A percentile compares a stretch with the other conserved stretches of the same genome.
These are phyloP conservation scores for Chaetomium olivaceum DNA, from an alignment of 2,329 filamentous ascomycete species.

Conservation along the genomic window DNA sequence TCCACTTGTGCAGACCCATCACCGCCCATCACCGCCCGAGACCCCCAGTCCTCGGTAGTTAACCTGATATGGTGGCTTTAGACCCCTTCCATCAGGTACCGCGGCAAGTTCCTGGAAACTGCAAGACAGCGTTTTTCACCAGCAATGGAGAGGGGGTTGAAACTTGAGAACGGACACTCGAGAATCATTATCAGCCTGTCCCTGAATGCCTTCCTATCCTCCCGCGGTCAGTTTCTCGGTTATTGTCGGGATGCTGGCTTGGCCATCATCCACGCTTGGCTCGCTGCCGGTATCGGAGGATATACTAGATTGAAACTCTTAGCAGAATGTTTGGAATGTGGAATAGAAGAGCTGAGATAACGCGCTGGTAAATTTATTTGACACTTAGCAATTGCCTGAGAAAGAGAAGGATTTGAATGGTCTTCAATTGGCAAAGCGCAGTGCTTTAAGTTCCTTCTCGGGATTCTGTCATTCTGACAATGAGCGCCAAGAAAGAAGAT, in stretches of 20 bases:
- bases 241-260: background rate
- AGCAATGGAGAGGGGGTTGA: background rate
- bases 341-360: background rate
- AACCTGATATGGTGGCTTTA: background rate
- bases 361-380: background rate
- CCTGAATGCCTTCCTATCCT: background rate
- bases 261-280: background rate
- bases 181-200: background rate
- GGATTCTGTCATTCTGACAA: background rate
- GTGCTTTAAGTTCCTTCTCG: background rate
- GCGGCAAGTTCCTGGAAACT: no score
- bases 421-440: background rate
- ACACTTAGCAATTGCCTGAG: background rate
- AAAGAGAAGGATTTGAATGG: background rate
- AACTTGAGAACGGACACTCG: background rate
- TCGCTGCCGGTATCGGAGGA: background rate
- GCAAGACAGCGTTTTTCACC: background rate
- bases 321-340: background rate
- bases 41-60: background rate
- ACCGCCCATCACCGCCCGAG: background rate
- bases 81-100: no score
- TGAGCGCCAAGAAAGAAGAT: background rate
- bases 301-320: background rate
- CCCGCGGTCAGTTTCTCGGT: background rate
- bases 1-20: background rate